Evolutionary conservation across 306 rosid species (phyloP), one percentile per base, ranked within the genome.

Genomic region (Prunus kanzakura): DNA sequence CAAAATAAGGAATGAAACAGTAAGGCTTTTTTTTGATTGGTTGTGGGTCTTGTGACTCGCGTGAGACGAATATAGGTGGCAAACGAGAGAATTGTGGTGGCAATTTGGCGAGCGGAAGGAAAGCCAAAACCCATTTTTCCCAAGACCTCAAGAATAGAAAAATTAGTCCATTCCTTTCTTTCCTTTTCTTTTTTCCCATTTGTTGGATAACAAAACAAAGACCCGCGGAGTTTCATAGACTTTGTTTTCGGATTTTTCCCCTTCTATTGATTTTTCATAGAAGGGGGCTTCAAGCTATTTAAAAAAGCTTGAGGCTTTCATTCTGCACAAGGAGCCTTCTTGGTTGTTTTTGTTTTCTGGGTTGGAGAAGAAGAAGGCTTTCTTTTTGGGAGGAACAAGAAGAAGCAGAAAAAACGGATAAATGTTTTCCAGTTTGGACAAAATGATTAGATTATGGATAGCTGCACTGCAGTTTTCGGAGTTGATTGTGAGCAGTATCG

Each of bases 401-500:
- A 38, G 43, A 7, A 38, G 43, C 8, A 1, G 43, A 9, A 38
- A 38, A 38, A 38, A 38, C 43, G 43, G 43, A 43, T 20, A 3
- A 18, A 46, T 25, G 43, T 18, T 0, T 7, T 9, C 9, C 1
- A 23, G 30, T 58, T 49, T 62, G 19, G 29, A 49, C 7, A 72
- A 54, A 16, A 95, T 92, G 99, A 62, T 89, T 2, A 80, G 97
- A 52, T 79, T 89, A 41, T 89, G 97, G 93, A 62, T 91, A 12
- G 22, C 62, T 16, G 85, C 50, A 3, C 75, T 96, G 79, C 91
- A 87, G 79, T 71, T 92, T 35, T 61, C 85, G 52, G 98, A 96
- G 83, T 85, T 96, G 3, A 82, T 91, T 71, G 87, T 92, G 74
- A 92, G 93, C 76, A 62, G 88, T 6, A 0, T 91, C 76, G 93